Base-by-base conservation (phyloP, 495 filamentous ascomycete species). In the Rusavskia elegans region DNA sequence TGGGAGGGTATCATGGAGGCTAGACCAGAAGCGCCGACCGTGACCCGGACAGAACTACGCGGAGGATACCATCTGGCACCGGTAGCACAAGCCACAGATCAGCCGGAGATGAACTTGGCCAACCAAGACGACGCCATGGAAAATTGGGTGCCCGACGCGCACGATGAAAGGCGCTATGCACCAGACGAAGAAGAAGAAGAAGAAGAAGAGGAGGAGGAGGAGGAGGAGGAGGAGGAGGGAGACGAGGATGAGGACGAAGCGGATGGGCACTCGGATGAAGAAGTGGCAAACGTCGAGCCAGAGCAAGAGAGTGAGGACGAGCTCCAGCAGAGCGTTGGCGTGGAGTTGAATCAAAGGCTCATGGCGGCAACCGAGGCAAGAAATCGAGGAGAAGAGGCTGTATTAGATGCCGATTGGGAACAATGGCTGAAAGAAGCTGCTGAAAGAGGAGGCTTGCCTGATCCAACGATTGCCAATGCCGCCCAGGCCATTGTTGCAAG, bases 351-450 rank as follows among this genome's bases (percentile, higher is more conserved):
- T 57, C 72, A 83, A 61, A 79, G 79, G 30, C 76, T 92, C n/a
- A 66, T 82, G 45, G 80, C 78, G 44, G 79, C 81, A 25, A 84
- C 79, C 41, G 83, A 70, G 61, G 68, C 81, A 66, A 59, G 82
- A 70, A 68, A 81, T 70, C 53, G 81, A 74, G 60, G 82, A 67
- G 71, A 70, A 63, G 55, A 77, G 64, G 75, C 81, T 35, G 77
- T 78, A 20, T 71, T 87, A 36, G 85, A 93, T 59, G 80, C 83
- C 51, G 83, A 84, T 53, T 90, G 80, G 80, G 86, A 92, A 64
- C 84, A 87, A 65, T 92, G 84, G 82, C 64, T 92, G 36, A 89
- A 89, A 63, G 84, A 87, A 58, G 80, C 81, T 44, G 78, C 82
- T 32, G 87, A 90, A 55, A 65, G 75, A 30, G 75, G 73, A 48